Evolutionary conservation across 768 basidiomycete genomes (phyloP), one percentile per base, ranked within the genome.

Genomic region (Trametes meyenii): DNA sequence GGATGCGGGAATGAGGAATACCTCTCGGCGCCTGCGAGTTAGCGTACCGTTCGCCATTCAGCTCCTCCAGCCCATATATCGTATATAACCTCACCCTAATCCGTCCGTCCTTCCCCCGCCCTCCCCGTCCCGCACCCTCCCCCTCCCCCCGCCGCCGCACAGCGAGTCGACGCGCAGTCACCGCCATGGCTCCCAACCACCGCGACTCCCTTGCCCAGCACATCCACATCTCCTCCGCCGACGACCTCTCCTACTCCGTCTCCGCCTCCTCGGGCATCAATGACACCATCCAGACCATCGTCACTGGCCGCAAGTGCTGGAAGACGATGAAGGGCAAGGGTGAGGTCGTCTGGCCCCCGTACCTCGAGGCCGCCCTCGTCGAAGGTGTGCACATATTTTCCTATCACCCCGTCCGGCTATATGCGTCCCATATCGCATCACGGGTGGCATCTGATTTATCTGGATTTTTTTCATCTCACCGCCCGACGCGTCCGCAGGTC

Each of bases 321-420:
- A 92, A 90, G 75, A 90, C 88, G 0, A 75, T 88, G 49, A 83
- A 84, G 71, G 90, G 88, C 50, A 75, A 74, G 67, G 84, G 85
- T 36, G 89, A 91, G 71, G 82, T 87, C n/a, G 89, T 92, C 44
- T 92, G 90, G 90, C 90, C 90, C 52, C 88, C 87, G 13, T 84
- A 88, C 69, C 85, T 92, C 61, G 90, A 92, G 77, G 88, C 86
- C 39, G 87, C 87, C 51, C 79, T 92, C 65, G 81, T 92, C 54
- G 86, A 90, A 81, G 90, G 90, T 87, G 6, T 14, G 62, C 56
- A 33, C 38, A 23, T 23, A 36, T 21, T 45, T 49, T 36, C 38
- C 38, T 49, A 39, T 23, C 55, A 46, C 10, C 24, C 55, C 55
- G 23, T 14, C 45, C 35, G 36, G 36, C 35, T 57, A 29, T 57